These are phyloP conservation scores for Suhomyces pyralidae DNA, from an alignment of 805 yeast species.

Conservation along the genomic window DNA sequence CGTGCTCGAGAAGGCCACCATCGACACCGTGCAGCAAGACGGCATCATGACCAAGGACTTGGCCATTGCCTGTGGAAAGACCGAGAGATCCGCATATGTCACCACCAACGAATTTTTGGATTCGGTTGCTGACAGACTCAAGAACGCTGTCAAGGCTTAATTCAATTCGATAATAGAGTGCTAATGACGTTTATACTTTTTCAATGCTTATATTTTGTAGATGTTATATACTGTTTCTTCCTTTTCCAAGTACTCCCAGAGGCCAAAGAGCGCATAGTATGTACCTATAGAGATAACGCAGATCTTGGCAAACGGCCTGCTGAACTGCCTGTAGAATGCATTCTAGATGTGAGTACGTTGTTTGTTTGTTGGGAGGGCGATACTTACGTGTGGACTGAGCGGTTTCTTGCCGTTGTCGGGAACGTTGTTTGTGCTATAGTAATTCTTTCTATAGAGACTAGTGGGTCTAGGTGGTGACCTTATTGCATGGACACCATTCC, in stretches of 20 bases:
- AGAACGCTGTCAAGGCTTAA: slow-evolving; percentile 10
- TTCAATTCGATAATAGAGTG: slow-evolving; percentile 13
- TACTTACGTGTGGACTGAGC: slow-evolving; percentile 10
- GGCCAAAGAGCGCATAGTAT: slow-evolving; percentile 43
- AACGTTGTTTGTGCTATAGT: background rate
- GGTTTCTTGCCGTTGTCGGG: background rate
- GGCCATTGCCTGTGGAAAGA: slow-evolving; percentile 67
- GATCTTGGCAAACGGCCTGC: slow-evolving; percentile 45
- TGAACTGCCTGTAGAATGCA: slow-evolving; percentile 46
- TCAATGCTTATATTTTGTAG: background rate
- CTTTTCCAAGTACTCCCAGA: slow-evolving; percentile 43
- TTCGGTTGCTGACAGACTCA: slow-evolving; percentile 65
- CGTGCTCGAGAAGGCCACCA: slow-evolving; percentile 60
- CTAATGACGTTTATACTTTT: background rate
- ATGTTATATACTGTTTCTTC: background rate
- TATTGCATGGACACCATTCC: background rate
- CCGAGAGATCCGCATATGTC: slow-evolving; percentile 60
- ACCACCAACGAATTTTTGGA: slow-evolving; percentile 75
- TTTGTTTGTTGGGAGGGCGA: background rate
- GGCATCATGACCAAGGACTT: slow-evolving; percentile 82
- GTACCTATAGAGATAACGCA: slow-evolving; percentile 43
- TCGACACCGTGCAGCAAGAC: slow-evolving; percentile 70
- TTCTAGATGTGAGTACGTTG: slow-evolving; percentile 9
- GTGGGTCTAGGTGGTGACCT: background rate
- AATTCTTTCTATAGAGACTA: background rate